Conservation (phyloP, 129 eudicot genomes). For the Tagetes patula region DNA sequence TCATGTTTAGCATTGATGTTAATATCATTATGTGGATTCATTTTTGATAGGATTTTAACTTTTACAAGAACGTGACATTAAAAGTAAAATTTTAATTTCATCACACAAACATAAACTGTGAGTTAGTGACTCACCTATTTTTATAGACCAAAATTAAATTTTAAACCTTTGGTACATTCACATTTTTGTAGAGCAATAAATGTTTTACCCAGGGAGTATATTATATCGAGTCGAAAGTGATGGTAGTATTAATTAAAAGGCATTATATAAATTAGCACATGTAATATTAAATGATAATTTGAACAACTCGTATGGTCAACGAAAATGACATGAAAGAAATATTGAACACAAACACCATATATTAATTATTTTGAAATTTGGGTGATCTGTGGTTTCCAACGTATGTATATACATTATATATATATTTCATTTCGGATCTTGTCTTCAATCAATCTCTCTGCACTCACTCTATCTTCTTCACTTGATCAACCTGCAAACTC, state of each 20-base stretch:
- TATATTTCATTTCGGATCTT: constrained; percentile 35
- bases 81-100: no score
- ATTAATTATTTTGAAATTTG: constrained; percentile 14
- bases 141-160: no score
- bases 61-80: no score
- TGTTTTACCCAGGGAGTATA: no score
- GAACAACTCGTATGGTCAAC: constrained; percentile 16
- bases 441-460: not conserved
- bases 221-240: not conserved
- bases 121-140: no score
- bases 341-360: constrained; percentile 15
- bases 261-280: not conserved
- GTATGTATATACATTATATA: not conserved
- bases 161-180: no score
- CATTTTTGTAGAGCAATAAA: no score
- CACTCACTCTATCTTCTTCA: constrained; percentile 4
- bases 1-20: no score
- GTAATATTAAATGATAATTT: constrained; percentile 12
- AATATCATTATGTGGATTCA: no score
- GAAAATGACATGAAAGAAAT: constrained; percentile 17
- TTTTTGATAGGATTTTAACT: no score
- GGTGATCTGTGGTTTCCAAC: constrained; percentile 24
- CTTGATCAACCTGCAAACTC: not conserved
- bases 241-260: not conserved
- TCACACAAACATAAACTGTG: no score